phyloP scores from a whole-genome alignment of 257 asterid species.

The Echium plantagineum region DNA sequence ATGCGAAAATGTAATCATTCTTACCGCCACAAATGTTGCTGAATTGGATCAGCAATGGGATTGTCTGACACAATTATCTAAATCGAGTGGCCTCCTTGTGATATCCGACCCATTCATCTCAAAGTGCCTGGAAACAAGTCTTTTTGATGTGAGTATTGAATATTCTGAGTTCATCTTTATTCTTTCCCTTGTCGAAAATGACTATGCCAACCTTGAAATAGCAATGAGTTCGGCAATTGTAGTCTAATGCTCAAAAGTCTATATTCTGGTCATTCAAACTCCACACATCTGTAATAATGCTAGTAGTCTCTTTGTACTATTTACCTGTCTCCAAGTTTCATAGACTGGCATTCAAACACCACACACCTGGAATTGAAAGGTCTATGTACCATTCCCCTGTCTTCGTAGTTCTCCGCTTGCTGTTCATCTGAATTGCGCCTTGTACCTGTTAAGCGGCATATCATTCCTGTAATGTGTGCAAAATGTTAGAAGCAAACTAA shows the following conservation, averaged over 20 bases:
- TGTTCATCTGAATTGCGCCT: too few species aligned
- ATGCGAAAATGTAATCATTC: constrained; percentile 71
- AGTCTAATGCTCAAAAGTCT: not conserved
- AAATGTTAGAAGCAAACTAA: not conserved
- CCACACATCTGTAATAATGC: too few species aligned
- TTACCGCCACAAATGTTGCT: constrained; percentile 53
- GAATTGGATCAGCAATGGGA: constrained; percentile 74
- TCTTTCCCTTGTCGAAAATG: not conserved
- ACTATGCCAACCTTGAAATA: not conserved
- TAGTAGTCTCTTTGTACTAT: too few species aligned
- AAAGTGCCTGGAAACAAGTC: constrained; percentile 17
- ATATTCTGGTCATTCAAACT: too few species aligned
- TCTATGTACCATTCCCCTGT: too few species aligned
- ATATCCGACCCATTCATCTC: constrained; percentile 26
- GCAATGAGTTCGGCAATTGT: not conserved
- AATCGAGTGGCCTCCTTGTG: constrained; percentile 29
- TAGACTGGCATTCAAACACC: too few species aligned
- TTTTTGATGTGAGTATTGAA: constrained; percentile 49
- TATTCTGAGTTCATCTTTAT: not conserved
- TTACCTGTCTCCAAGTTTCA: too few species aligned
- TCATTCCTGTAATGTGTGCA: not conserved
- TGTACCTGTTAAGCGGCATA: too few species aligned
- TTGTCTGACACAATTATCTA: constrained; percentile 46
- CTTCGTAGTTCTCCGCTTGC: too few species aligned
- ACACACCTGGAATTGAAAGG: too few species aligned